phyloP scores from a whole-genome alignment of 192 early-diverging fungal species.

The Coemansia umbellata region DNA sequence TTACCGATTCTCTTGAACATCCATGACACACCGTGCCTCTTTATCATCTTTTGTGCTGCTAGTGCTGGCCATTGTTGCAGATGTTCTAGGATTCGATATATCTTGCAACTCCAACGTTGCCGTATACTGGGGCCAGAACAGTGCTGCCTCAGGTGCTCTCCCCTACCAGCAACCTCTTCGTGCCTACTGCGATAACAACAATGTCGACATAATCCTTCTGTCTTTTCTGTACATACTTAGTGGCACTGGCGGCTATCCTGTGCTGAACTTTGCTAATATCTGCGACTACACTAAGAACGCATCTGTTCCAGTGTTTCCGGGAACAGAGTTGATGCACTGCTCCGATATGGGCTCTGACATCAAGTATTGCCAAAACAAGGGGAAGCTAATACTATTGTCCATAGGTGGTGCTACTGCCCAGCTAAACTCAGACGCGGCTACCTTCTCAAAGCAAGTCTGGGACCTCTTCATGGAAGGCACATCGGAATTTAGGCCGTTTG shows the following conservation, averaged over 20 bases:
- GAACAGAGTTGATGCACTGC: slow-evolving; percentile 66
- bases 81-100: slow-evolving; percentile 44
- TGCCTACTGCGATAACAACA: slow-evolving; percentile 56
- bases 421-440: slow-evolving; percentile 55
- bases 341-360: slow-evolving; percentile 67
- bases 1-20: neutral
- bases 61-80: slow-evolving; percentile 5
- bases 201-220: slow-evolving; percentile 55
- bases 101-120: slow-evolving; percentile 54
- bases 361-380: slow-evolving; percentile 66
- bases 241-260: slow-evolving; percentile 56
- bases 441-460: slow-evolving; percentile 72
- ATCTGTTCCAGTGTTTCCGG: slow-evolving; percentile 52
- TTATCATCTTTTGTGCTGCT: neutral
- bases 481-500: slow-evolving; percentile 62
- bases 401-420: slow-evolving; percentile 68
- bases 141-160: slow-evolving; percentile 42
- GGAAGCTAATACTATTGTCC: slow-evolving; percentile 71
- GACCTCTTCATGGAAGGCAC: slow-evolving; percentile 71
- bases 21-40: neutral
- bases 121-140: slow-evolving; percentile 61
- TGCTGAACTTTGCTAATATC: slow-evolving; percentile 67
- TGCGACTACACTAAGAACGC: slow-evolving; percentile 54
- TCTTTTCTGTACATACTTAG: slow-evolving; percentile 70
- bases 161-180: slow-evolving; percentile 51